phyloP scores from a whole-genome alignment of 2,329 filamentous ascomycete genomes.

The Xylariaceae sp. region DNA sequence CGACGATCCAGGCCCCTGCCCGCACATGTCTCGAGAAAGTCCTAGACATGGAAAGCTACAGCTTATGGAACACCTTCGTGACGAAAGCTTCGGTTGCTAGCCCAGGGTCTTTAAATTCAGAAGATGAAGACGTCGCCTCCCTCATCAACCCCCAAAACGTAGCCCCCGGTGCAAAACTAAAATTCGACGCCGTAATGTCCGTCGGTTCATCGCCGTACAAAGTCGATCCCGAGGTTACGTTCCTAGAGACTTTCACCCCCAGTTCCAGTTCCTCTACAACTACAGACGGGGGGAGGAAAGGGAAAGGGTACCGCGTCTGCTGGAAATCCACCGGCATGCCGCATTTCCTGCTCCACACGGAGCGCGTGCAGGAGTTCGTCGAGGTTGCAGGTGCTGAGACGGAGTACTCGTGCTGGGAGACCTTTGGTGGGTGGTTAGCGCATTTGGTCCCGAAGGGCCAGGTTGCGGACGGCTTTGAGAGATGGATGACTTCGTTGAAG shows the following conservation, averaged over 20 bases:
- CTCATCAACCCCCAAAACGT: constrained; percentile 1
- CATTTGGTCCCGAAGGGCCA: constrained; percentile 11
- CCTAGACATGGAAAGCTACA: constrained; percentile 10
- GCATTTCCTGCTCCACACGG: constrained; percentile 12
- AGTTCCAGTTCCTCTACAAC: too few relatives aligned
- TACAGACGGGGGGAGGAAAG: background rate
- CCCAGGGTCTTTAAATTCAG: background rate
- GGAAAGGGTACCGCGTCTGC: constrained; percentile 9
- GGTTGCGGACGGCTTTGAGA: constrained; percentile 14
- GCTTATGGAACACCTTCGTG: constrained; percentile 14
- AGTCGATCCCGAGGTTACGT: constrained; percentile 13
- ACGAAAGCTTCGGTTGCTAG: constrained; percentile 4
- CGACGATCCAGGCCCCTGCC: constrained; percentile 8
- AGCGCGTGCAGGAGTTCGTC: constrained; percentile 18
- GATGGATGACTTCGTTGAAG: constrained; percentile 16
- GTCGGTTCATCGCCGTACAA: constrained; percentile 5
- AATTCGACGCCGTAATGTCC: constrained; percentile 14
- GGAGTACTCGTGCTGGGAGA: constrained; percentile 16
- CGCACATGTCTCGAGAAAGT: constrained; percentile 10
- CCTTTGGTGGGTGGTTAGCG: constrained; percentile 9
- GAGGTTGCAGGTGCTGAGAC: background rate
- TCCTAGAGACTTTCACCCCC: constrained; percentile 8
- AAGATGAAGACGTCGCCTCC: background rate
- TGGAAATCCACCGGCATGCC: constrained; percentile 12
- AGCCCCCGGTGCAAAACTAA: constrained; percentile 7